Conservation (phyloP, 108 stramenopile species). For the Mediolabrus comicus region DNA sequence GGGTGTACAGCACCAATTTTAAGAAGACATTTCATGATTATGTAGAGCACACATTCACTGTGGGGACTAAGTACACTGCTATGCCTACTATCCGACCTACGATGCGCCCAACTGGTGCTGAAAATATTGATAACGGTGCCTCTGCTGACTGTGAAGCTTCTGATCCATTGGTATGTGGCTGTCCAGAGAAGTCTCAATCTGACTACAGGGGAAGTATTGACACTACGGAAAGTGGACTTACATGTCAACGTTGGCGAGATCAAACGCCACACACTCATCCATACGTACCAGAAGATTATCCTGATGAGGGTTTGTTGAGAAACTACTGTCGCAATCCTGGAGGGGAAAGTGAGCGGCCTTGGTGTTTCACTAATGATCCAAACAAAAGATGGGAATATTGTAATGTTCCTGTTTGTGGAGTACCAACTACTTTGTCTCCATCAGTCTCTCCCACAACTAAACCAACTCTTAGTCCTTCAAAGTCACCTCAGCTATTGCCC, state of each 20-base stretch:
- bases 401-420: conserved; percentile 10
- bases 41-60: conserved; percentile 40
- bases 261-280: conserved; percentile 2
- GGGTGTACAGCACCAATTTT: conserved; percentile 20
- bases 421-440: conserved; percentile 2
- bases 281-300: not conserved
- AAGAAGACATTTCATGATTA: conserved; percentile 39
- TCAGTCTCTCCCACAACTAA: conserved; percentile 6
- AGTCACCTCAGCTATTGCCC: not conserved
- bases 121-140: not conserved
- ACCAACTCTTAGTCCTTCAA: conserved; percentile 1
- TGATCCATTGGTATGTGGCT: conserved; percentile 5
- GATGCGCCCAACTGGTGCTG: not conserved
- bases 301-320: not conserved
- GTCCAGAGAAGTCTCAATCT: not conserved
- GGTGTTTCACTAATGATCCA: conserved; percentile 22
- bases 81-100: conserved; percentile 19
- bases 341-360: conserved; percentile 4
- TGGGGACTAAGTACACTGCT: conserved; percentile 18
- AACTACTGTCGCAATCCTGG: conserved; percentile 19
- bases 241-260: conserved; percentile 8
- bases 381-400: conserved; percentile 23
- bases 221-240: not conserved
- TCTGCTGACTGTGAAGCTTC: not conserved
- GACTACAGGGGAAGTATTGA: conserved; percentile 15